Base-by-base conservation (phyloP, 306 rosid genomes). In the Fragaria iinumae region DNA sequence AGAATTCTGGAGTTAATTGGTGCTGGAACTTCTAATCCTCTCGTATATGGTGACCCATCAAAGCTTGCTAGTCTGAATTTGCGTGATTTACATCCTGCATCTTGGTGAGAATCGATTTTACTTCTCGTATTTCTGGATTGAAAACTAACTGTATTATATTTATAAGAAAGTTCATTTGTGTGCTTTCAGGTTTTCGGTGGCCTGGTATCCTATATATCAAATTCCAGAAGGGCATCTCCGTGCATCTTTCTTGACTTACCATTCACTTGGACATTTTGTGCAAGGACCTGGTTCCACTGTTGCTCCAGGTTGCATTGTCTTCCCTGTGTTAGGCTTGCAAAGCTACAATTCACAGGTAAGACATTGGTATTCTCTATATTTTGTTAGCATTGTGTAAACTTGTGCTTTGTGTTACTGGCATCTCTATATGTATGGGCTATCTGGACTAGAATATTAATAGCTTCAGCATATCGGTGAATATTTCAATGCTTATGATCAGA, bases 161-260 rank as follows among this genome's bases (percentile, higher is more conserved):
- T 62, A 6, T 13, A 29, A 38, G 59, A 71, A 60, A 2, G n/a
- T 66, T 66, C 27, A 48, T 60, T 10, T 36, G 23, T 74, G 45
- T 50, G 72, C 62, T 70, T 56, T 63, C 72, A 50, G 77, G 82
- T 72, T 79, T 50, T 72, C 82, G 0, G 82, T 79, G 77, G 77
- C 82, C 66, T 63, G 45, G 77, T 79, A 79, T 63, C 82, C 82
- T 2, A 71, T 79, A 62, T 79, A 79, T 63, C 77, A 36, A 79
- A 63, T 79, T 50, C 82, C 82, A 63, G 77, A 79, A 71, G 77
- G 77, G 11, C 25, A 39, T 53, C 21, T 79, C 17, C 56, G 72
- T 18, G 72, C 72, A 23, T 62, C 82, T 49, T 79, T 79, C 71
- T 49, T 79, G 56, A 79, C 82, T 63, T 79, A 47, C 77, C 77